phyloP scores from a whole-genome alignment of 371 early-diverging fungal genomes.

The Apophysomyces sp. region DNA sequence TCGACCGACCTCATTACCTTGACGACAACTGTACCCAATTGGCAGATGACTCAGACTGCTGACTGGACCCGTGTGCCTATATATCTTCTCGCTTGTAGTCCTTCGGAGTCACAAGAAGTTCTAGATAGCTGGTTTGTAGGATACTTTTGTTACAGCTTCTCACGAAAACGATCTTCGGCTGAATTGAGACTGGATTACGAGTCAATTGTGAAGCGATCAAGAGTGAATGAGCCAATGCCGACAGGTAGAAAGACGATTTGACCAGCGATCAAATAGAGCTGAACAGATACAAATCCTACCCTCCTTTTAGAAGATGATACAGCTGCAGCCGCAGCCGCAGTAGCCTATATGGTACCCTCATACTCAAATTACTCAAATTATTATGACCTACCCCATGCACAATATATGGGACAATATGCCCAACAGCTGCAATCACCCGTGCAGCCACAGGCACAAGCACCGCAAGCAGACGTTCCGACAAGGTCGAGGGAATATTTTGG shows the following conservation, averaged over 20 bases:
- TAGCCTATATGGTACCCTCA: conserved; percentile 8
- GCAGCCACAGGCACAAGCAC: neutral
- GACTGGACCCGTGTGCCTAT: conserved; percentile 21
- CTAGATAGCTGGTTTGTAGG: conserved; percentile 27
- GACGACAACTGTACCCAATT: conserved; percentile 14
- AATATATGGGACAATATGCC: conserved; percentile 6
- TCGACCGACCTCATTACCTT: conserved; percentile 13
- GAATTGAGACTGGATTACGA: conserved; percentile 9
- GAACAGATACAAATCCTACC: neutral
- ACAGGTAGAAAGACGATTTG: neutral
- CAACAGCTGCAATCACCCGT: conserved; percentile 4
- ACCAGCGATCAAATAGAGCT: neutral
- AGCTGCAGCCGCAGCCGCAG: conserved; percentile 2
- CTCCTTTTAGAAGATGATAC: neutral
- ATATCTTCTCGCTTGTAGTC: conserved; percentile 17
- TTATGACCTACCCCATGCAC: conserved; percentile 14
- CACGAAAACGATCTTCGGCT: conserved; percentile 23
- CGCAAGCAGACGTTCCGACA: neutral
- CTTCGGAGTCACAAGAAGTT: conserved; percentile 8
- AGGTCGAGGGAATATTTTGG: neutral
- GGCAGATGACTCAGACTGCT: conserved; percentile 18
- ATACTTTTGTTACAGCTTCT: conserved; percentile 18
- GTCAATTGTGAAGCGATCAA: conserved; percentile 1
- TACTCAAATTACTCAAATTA: conserved; percentile 8
- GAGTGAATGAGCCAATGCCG: neutral